Percentiles rank a stretch among this genome's conserved stretches.
phyloP scores from a whole-genome alignment of 768 basidiomycete species.

The Chalciporus chontae region DNA sequence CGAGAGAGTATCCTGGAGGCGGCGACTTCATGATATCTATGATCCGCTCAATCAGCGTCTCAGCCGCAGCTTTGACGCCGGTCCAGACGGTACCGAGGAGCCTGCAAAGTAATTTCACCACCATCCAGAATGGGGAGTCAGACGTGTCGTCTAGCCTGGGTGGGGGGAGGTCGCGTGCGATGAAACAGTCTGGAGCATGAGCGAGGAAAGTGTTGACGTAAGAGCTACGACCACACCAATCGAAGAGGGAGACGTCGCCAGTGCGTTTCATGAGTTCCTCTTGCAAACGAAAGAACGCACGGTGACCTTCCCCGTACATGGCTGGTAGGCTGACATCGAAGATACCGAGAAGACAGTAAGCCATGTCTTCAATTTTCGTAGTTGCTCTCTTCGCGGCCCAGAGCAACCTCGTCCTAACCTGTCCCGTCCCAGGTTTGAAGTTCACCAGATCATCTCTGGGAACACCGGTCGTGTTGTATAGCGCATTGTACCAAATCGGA shows the following conservation, averaged over 20 bases:
- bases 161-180: neutral
- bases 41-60: slow-evolving; percentile 1
- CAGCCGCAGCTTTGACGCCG: slow-evolving; percentile 3
- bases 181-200: slow-evolving; percentile 14
- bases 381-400: slow-evolving; percentile 30
- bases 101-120: slow-evolving; percentile 8
- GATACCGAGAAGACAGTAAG: slow-evolving; percentile 30
- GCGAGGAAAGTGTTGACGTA: slow-evolving; percentile 23
- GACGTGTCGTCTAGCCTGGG: slow-evolving; percentile 5
- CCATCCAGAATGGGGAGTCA: slow-evolving; percentile 11
- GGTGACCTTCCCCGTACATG: slow-evolving; percentile 25
- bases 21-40: slow-evolving; percentile 4
- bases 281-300: slow-evolving; percentile 28
- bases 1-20: slow-evolving; percentile 16
- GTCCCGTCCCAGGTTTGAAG: slow-evolving; percentile 15
- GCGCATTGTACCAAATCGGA: slow-evolving; percentile 11
- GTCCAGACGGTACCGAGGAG: slow-evolving; percentile 9
- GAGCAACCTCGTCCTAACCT: slow-evolving; percentile 17
- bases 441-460: slow-evolving; percentile 1
- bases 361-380: slow-evolving; percentile 26
- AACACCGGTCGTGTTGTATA: slow-evolving; percentile 16
- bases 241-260: slow-evolving; percentile 20
- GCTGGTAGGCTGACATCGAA: slow-evolving; percentile 27
- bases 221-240: slow-evolving; percentile 23
- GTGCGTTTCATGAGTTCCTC: slow-evolving; percentile 29